A percentile compares a stretch with the other conserved stretches of the same genome.
These are phyloP conservation scores for Fragosphaeria purpurea DNA, from an alignment of 2,329 filamentous ascomycete genomes.

Conservation along the genomic window DNA sequence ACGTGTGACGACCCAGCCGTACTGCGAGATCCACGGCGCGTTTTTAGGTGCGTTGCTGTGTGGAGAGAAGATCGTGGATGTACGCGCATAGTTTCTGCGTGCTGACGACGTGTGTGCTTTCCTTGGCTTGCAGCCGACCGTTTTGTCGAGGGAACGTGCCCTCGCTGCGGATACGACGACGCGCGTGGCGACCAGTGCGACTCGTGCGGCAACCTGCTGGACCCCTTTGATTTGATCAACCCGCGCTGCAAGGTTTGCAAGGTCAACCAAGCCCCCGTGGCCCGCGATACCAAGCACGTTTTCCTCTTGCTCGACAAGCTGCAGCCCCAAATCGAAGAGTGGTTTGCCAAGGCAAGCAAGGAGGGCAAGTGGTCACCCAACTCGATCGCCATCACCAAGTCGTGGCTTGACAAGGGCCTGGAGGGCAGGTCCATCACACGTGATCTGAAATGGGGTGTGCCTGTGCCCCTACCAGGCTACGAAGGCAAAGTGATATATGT, in stretches of 20 bases:
- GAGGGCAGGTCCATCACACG: conserved; percentile 82
- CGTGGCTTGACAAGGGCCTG: conserved; percentile 75
- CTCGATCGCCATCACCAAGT: conserved; percentile 64
- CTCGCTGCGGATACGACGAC: conserved; percentile 60
- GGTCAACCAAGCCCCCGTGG: conserved; percentile 69
- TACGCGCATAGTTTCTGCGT: no score
- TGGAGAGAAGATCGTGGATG: no score
- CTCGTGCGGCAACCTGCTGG: conserved; percentile 61
- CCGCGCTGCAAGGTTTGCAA: conserved; percentile 97
- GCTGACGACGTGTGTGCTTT: no score
- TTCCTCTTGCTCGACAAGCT: conserved; percentile 81
- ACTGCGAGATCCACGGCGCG: conserved; percentile 58
- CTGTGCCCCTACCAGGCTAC: conserved; percentile 43
- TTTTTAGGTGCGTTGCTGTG: conserved; percentile 45
- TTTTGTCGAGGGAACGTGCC: conserved; percentile 71
- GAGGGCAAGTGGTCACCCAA: conserved; percentile 71
- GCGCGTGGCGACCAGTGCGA: conserved; percentile 57
- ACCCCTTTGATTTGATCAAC: conserved; percentile 66
- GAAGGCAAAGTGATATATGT: conserved; percentile 74
- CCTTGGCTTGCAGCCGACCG: conserved; percentile 58
- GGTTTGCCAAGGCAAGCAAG: conserved; percentile 63
- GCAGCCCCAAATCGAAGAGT: conserved; percentile 65
- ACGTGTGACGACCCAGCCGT: conserved; percentile 78
- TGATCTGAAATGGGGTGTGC: conserved; percentile 81
- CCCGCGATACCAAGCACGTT: conserved; percentile 77